phyloP scores from a whole-genome alignment of 2,329 filamentous ascomycete genomes.

The Trichoderma arundinaceum region DNA sequence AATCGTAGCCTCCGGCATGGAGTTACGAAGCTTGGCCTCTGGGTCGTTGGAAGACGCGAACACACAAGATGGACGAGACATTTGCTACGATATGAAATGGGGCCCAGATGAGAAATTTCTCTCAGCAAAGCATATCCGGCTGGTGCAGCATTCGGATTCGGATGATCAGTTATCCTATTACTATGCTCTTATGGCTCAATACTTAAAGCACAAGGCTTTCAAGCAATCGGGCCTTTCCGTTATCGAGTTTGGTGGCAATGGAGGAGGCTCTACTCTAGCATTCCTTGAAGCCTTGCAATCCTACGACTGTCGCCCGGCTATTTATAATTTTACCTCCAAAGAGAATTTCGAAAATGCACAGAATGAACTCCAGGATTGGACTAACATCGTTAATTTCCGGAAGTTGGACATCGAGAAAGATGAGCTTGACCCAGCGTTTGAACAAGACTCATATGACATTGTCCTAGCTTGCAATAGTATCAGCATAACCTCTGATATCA shows the following conservation, averaged over 20 bases:
- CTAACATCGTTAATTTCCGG: conserved; percentile 41
- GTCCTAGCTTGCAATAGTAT: conserved; percentile 42
- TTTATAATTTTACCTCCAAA: conserved; percentile 39
- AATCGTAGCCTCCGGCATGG: neutral
- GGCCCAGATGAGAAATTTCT: conserved; percentile 25
- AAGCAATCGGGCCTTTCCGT: conserved; percentile 42
- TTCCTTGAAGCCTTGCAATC: conserved; percentile 34
- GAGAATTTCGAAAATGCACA: conserved; percentile 45
- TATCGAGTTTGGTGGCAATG: conserved; percentile 47
- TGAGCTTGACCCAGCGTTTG: conserved; percentile 38
- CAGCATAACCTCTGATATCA: conserved; percentile 40
- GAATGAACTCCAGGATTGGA: conserved; percentile 37
- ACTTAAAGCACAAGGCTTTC: conserved; percentile 25
- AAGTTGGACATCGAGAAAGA: conserved; percentile 45
- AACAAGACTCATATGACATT: conserved; percentile 37
- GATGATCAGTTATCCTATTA: neutral
- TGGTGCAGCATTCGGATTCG: neutral
- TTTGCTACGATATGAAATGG: conserved; percentile 29
- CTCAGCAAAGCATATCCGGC: conserved; percentile 9
- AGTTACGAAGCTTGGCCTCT: neutral
- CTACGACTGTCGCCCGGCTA: neutral
- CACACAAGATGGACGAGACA: neutral
- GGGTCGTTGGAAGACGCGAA: conserved; percentile 39
- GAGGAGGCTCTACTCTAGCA: conserved; percentile 41
- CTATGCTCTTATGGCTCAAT: conserved; percentile 5